Conservation (phyloP, 805 yeast genomes). For the Schizosaccharomyces osmophilus region DNA sequence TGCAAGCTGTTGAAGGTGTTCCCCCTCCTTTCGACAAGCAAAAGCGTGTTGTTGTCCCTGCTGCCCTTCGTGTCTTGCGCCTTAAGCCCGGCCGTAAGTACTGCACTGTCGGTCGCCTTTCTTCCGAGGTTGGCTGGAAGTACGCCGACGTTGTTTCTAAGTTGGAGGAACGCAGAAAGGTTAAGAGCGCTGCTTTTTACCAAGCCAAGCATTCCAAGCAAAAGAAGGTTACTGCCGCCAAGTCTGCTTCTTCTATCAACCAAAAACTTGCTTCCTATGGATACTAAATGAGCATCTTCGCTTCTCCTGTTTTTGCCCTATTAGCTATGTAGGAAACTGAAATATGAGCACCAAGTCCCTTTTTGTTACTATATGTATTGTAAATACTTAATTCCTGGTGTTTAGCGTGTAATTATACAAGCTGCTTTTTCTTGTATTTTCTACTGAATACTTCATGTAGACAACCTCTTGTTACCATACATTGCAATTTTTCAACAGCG, state of each 20-base stretch:
- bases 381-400: neutral
- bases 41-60: conserved; percentile 99
- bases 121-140: conserved; percentile 97
- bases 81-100: conserved; percentile 98
- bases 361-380: too few relatives aligned
- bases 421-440: too few relatives aligned
- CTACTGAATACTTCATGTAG: too few relatives aligned
- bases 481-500: too few relatives aligned
- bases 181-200: conserved; percentile 95
- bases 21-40: conserved; percentile 99
- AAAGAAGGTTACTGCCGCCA: conserved; percentile 76
- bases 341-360: too few relatives aligned
- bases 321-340: neutral
- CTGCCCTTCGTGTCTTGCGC: conserved; percentile 96
- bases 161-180: conserved; percentile 98
- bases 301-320: neutral
- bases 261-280: conserved; percentile 90
- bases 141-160: conserved; percentile 94
- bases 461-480: too few relatives aligned
- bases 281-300: conserved; percentile 37
- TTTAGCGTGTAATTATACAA: too few relatives aligned
- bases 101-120: conserved; percentile 93
- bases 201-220: conserved; percentile 92
- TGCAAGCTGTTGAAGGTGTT: conserved; percentile 97
- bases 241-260: conserved; percentile 72